A percentile compares a stretch with the other conserved stretches of the same genome.
phyloP scores from a whole-genome alignment of 495 filamentous ascomycete genomes.

The Xylaria acuta region DNA sequence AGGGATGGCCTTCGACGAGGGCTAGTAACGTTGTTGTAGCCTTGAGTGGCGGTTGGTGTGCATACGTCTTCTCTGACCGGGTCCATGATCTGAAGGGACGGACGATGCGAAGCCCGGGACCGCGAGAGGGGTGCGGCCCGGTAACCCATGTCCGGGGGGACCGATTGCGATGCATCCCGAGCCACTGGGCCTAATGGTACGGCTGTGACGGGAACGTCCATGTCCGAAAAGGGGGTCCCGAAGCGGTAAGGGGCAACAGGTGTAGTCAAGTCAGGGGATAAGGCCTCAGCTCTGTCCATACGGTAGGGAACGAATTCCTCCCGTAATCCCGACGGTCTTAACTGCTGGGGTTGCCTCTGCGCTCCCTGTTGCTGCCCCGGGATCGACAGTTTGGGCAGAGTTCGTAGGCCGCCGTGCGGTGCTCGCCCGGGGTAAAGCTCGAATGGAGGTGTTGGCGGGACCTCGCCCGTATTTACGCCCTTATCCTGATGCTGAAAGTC shows the following conservation, averaged over 20 bases:
- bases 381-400: constrained; percentile 65
- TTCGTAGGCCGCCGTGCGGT: constrained; percentile 58
- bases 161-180: constrained; percentile 81
- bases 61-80: constrained; percentile 59
- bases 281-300: constrained; percentile 57
- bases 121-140: constrained; percentile 55
- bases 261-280: constrained; percentile 57
- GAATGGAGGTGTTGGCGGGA: constrained; percentile 61
- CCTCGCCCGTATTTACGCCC: constrained; percentile 57
- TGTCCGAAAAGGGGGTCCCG: constrained; percentile 82
- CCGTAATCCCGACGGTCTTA: constrained; percentile 31
- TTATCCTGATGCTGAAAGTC: constrained; percentile 70
- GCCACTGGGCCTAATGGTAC: constrained; percentile 71
- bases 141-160: constrained; percentile 90
- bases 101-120: constrained; percentile 64
- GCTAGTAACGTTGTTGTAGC: constrained; percentile 28
- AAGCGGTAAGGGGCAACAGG: constrained; percentile 68
- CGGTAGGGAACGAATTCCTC: constrained; percentile 54
- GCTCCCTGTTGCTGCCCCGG: constrained; percentile 41
- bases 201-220: constrained; percentile 86
- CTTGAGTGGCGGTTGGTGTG: constrained; percentile 38
- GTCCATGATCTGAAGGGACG: constrained; percentile 62
- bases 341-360: constrained; percentile 37
- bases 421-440: constrained; percentile 54
- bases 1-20: constrained; percentile 31